These are phyloP conservation scores for Teunomyces atbi DNA, from an alignment of 805 yeast species.

Conservation along the genomic window DNA sequence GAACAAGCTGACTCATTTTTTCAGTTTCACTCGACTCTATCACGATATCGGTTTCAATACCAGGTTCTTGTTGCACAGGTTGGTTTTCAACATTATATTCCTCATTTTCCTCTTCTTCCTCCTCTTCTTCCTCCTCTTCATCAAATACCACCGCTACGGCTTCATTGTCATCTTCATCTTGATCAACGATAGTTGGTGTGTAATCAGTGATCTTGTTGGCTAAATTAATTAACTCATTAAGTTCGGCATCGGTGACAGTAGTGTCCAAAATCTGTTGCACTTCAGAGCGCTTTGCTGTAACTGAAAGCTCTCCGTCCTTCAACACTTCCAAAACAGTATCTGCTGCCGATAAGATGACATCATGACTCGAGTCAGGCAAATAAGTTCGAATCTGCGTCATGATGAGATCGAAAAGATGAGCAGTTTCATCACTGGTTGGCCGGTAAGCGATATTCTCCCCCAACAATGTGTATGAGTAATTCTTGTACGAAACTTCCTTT, in stretches of 20 bases:
- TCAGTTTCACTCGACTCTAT: neutral
- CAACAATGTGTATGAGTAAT: slow-evolving; percentile 11
- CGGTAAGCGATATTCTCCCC: slow-evolving; percentile 56
- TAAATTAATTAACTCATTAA: slow-evolving; percentile 46
- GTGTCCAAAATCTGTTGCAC: slow-evolving; percentile 48
- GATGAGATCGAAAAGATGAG: slow-evolving; percentile 53
- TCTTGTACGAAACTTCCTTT: slow-evolving; percentile 9
- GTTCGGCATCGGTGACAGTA: slow-evolving; percentile 39
- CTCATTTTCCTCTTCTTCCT: slow-evolving; percentile 7
- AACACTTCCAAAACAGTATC: slow-evolving; percentile 60
- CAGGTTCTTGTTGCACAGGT: slow-evolving; percentile 5
- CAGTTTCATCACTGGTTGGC: slow-evolving; percentile 58
- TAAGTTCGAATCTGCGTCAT: slow-evolving; percentile 56
- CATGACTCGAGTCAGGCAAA: slow-evolving; percentile 75
- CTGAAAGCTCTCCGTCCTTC: slow-evolving; percentile 45
- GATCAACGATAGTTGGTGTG: slow-evolving; percentile 15
- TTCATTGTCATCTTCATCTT: slow-evolving; percentile 12
- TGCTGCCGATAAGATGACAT: slow-evolving; percentile 66
- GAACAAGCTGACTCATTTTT: slow-evolving; percentile 3
- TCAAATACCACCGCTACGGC: slow-evolving; percentile 27
- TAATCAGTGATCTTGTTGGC: slow-evolving; percentile 53
- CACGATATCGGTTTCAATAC: slow-evolving; percentile 3
- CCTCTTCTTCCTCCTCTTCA: slow-evolving; percentile 15
- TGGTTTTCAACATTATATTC: slow-evolving; percentile 3
- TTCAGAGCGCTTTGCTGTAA: slow-evolving; percentile 44